phyloP scores from a whole-genome alignment of 148 eudicot genomes.

The Agrostemma githago region DNA sequence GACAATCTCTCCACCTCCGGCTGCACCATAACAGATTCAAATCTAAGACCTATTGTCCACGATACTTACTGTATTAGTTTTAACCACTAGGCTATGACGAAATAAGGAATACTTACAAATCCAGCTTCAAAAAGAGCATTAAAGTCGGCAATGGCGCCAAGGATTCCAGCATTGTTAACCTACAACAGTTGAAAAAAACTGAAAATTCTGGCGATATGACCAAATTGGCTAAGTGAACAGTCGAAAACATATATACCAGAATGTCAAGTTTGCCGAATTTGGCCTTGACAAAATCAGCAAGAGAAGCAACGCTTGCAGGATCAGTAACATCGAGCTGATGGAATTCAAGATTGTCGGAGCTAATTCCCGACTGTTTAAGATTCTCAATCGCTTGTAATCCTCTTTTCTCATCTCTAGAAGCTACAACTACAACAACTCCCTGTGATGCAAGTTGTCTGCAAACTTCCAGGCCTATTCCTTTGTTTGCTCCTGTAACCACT shows the following conservation, averaged over 20 bases:
- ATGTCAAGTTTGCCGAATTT: conserved; percentile 52
- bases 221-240: neutral
- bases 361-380: conserved; percentile 23
- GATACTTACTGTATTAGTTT: too few species aligned
- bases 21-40: neutral
- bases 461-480: conserved; percentile 49
- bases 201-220: neutral
- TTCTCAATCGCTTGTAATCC: conserved; percentile 36
- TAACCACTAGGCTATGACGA: neutral
- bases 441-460: conserved; percentile 48
- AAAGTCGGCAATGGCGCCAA: conserved; percentile 21
- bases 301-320: conserved; percentile 30
- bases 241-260: conserved; percentile 28
- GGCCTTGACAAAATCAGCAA: conserved; percentile 35
- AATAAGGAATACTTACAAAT: conserved; percentile 17
- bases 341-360: conserved; percentile 21
- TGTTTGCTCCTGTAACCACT: conserved; percentile 52
- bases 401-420: conserved; percentile 42
- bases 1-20: neutral
- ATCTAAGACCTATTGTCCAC: neutral
- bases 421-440: conserved; percentile 37
- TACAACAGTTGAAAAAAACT: conserved; percentile 26
- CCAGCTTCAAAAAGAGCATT: conserved; percentile 19
- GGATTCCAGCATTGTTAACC: conserved; percentile 48
- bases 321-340: conserved; percentile 53